Evolutionary conservation across 1,284 basidiomycete species (phyloP).

Genomic region (Rhodotorula sp.): DNA sequence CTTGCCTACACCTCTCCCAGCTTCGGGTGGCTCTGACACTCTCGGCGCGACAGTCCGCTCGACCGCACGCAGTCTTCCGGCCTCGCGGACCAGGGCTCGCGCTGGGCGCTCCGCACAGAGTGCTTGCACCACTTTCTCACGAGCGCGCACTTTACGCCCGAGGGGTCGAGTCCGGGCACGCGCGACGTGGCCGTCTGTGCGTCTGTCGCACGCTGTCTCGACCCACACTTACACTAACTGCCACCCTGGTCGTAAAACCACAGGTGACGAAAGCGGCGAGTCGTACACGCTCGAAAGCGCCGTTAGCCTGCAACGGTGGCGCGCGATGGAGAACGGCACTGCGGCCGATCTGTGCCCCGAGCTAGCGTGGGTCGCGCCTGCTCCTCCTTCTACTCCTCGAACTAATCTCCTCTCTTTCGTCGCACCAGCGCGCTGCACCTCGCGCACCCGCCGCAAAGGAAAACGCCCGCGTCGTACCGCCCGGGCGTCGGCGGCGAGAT

Average conservation of each 20-base stretch:
- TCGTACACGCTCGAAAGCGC: neutral
- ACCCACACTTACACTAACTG: neutral
- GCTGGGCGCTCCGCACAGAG: constrained; percentile 3
- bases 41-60: constrained; percentile 5
- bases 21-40: too few species aligned
- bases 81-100: constrained; percentile 7
- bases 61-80: constrained; percentile 7
- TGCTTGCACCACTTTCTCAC: constrained; percentile 8
- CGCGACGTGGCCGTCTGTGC: constrained; percentile 1
- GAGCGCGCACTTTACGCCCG: neutral
- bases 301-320: neutral
- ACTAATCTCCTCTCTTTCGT: neutral
- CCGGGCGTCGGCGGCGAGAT: neutral
- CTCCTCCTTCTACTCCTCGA: neutral
- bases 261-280: neutral
- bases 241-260: too few species aligned
- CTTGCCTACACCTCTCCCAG: neutral
- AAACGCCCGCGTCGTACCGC: neutral
- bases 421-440: neutral
- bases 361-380: constrained; percentile 1
- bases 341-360: constrained; percentile 3
- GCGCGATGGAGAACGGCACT: constrained; percentile 1
- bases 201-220: neutral
- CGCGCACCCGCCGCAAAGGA: neutral
- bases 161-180: neutral